phyloP scores from a whole-genome alignment of 2,329 filamentous ascomycete species.

The Dactylonectria macrodidyma region DNA sequence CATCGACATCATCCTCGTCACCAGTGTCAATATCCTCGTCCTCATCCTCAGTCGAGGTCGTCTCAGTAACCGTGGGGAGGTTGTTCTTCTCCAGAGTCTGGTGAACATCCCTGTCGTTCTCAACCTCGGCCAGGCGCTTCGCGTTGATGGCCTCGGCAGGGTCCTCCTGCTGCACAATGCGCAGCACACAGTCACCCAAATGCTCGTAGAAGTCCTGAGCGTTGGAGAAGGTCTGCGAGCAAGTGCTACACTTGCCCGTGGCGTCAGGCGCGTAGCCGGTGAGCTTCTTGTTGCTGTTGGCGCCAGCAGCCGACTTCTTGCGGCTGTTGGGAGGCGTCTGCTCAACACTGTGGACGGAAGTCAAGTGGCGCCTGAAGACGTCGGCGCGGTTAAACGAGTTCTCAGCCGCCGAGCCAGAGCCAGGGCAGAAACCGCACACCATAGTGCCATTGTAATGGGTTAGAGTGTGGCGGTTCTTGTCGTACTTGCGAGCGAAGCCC shows the following conservation, averaged over 20 bases:
- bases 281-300: conserved; percentile 72
- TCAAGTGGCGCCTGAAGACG: conserved; percentile 95
- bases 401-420: conserved; percentile 88
- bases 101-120: conserved; percentile 74
- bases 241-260: conserved; percentile 96
- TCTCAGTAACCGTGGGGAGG: conserved; percentile 63
- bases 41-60: conserved; percentile 62
- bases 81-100: conserved; percentile 76
- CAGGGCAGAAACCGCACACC: conserved; percentile 96
- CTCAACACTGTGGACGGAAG: conserved; percentile 91
- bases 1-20: conserved; percentile 68
- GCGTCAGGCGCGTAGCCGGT: conserved; percentile 82
- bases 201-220: conserved; percentile 99
- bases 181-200: conserved; percentile 82
- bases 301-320: conserved; percentile 70
- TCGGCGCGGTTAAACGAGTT: conserved; percentile 97
- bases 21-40: conserved; percentile 66
- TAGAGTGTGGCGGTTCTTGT: conserved; percentile 94
- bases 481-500: conserved; percentile 95
- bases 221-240: conserved; percentile 89
- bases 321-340: conserved; percentile 93
- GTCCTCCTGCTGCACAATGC: conserved; percentile 80
- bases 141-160: conserved; percentile 79
- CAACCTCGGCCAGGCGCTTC: conserved; percentile 75
- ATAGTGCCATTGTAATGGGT: conserved; percentile 98